Evolutionary conservation across 2,329 filamentous ascomycete genomes (phyloP).

Genomic region (Ceratocystiopsis minuta): DNA sequence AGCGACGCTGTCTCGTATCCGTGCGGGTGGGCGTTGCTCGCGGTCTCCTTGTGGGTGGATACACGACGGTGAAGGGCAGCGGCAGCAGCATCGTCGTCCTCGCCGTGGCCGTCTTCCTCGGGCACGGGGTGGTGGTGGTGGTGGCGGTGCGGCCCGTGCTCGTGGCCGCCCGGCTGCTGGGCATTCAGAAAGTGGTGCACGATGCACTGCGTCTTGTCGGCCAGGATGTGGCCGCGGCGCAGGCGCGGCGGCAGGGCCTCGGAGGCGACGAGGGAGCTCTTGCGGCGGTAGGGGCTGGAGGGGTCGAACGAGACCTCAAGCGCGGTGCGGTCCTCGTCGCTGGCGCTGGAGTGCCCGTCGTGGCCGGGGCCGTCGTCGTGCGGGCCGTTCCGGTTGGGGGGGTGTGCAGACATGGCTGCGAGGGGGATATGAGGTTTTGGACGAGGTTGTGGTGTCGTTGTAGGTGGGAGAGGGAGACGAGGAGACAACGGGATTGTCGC

Average conservation of each 20-base stretch:
- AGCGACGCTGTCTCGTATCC: too few relatives aligned
- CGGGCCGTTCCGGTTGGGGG: neutral
- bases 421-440: too few relatives aligned
- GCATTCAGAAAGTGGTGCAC: slow-evolving; percentile 47
- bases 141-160: slow-evolving; percentile 8
- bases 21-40: too few relatives aligned
- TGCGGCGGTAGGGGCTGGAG: slow-evolving; percentile 41
- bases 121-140: slow-evolving; percentile 1
- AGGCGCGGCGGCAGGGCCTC: slow-evolving; percentile 24
- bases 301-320: slow-evolving; percentile 47
- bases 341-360: slow-evolving; percentile 25
- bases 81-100: neutral
- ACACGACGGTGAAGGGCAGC: too few relatives aligned
- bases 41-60: too few relatives aligned
- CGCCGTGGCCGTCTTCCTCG: neutral
- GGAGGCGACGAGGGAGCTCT: slow-evolving; percentile 42
- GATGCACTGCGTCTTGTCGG: slow-evolving; percentile 37
- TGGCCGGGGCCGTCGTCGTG: slow-evolving; percentile 10
- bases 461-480: neutral
- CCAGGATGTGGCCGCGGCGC: slow-evolving; percentile 10
- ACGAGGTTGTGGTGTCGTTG: too few relatives aligned
- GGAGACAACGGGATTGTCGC: neutral
- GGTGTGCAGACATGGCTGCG: neutral
- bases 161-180: slow-evolving; percentile 24
- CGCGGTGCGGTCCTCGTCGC: slow-evolving; percentile 31